Base-by-base conservation (phyloP, 225 moss, liverwort and hornwort genomes). In the Climacium dendroides region DNA sequence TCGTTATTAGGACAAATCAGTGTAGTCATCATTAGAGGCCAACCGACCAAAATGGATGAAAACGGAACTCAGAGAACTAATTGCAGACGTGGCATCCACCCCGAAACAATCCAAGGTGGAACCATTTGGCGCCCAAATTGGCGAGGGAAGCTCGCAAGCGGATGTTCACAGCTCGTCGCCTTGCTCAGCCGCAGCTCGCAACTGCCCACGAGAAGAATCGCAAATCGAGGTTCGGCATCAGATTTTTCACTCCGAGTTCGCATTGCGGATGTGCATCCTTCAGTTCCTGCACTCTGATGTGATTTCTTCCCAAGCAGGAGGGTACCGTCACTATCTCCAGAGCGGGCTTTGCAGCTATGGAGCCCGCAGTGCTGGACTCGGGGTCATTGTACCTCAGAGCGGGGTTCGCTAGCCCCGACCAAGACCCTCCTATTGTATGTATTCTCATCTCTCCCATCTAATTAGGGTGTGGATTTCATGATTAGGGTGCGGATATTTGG, bases 311-410 rank as follows among this genome's bases (percentile, higher is more conserved):
- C 4, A 20, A 15, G 43, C 43, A 37, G 82, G 55, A 69, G 62
- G 62, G 61, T 48, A 13, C 50, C 30, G 54, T 57, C 57, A 61
- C 79, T 75, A 74, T 29, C 26, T 76, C 62, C 60, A 72, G 83
- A 86, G 90, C 83, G 80, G 50, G 77, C 48, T 88, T 76, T 80
- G 83, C 83, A 86, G 87, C 92, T 22, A 98, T 99, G 98, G 97
- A 99, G 90, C 96, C 98, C 66, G 97, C 93, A n/a, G 97, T 99
- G 79, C 93, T 99, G 89, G 98, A 99, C 88, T 92, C 97, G 37
- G 98, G 98, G 83, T 95, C 97, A 29, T 83, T 89, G 80, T 95
- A 93, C 83, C 87, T 99, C 64, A 92, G 97, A 83, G 98, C 98
- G 60, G 98, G 98, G 8, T 95, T 97, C 82, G 98, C 98, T 9